phyloP scores from a whole-genome alignment of 176 grass and related monocot genomes.

The Ananas comosus region DNA sequence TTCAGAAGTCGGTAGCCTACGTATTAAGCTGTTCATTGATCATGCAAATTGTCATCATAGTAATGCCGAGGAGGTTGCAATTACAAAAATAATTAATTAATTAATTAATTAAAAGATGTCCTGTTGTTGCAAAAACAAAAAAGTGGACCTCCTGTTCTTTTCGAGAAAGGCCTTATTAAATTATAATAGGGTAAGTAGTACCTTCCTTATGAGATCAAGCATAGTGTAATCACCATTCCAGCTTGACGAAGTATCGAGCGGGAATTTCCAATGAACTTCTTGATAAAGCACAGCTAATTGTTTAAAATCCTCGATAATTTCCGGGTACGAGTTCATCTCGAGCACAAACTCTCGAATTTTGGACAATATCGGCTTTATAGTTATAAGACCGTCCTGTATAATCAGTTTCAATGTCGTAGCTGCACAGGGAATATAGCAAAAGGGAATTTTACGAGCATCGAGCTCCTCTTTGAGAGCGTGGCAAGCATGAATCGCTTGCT shows the following conservation, averaged over 20 bases:
- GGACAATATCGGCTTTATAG: constrained; percentile 48
- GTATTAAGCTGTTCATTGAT: no score
- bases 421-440: constrained; percentile 87
- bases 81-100: no score
- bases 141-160: neutral
- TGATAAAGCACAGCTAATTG: constrained; percentile 63
- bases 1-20: no score
- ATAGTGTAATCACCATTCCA: constrained; percentile 71
- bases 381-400: constrained; percentile 58
- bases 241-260: constrained; percentile 58
- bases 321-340: constrained; percentile 43
- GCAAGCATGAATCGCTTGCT: constrained; percentile 53
- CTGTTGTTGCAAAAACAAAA: no score
- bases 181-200: constrained; percentile 16
- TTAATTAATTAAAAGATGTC: no score
- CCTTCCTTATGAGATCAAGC: constrained; percentile 85
- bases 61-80: no score
- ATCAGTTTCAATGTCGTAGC: constrained; percentile 56
- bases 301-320: constrained; percentile 72
- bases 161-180: neutral
- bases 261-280: constrained; percentile 79
- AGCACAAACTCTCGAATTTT: constrained; percentile 83
- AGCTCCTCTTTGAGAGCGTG: constrained; percentile 47
- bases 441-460: constrained; percentile 45
- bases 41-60: no score